Evolutionary conservation across 116 monocot species (phyloP).

Genomic region (Trichopus zeylanicus): DNA sequence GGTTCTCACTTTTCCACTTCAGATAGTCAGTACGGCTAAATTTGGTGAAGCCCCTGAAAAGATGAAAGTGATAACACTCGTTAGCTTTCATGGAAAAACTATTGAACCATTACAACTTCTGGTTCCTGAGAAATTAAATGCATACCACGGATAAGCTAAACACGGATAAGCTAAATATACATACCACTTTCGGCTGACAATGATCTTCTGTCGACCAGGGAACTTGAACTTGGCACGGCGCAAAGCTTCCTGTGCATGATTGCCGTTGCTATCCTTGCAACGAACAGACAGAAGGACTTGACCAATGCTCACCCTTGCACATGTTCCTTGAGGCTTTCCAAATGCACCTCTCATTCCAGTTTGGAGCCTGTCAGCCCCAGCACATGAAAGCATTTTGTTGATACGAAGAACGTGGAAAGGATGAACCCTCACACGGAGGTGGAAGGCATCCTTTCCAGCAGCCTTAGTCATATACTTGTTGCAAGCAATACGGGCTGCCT

Average conservation of each 20-base stretch:
- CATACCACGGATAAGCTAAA: neutral
- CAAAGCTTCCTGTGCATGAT: slow-evolving; percentile 34
- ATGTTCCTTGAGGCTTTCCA: slow-evolving; percentile 48
- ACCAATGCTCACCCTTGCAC: slow-evolving; percentile 39
- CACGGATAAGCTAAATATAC: neutral
- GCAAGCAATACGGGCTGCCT: slow-evolving; percentile 69
- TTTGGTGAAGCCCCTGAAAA: slow-evolving; percentile 42
- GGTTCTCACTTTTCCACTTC: slow-evolving; percentile 37
- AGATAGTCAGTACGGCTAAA: slow-evolving; percentile 43
- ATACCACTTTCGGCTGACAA: slow-evolving; percentile 42
- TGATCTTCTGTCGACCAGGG: slow-evolving; percentile 47
- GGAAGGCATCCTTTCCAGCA: slow-evolving; percentile 67
- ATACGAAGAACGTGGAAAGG: slow-evolving; percentile 64
- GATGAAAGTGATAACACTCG: neutral
- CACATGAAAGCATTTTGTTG: slow-evolving; percentile 79
- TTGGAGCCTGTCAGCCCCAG: slow-evolving; percentile 66
- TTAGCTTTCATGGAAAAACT: neutral
- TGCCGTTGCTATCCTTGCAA: slow-evolving; percentile 34
- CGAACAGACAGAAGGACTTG: slow-evolving; percentile 50
- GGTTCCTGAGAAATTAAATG: too few relatives aligned
- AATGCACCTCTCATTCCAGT: slow-evolving; percentile 71
- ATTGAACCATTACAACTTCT: too few relatives aligned
- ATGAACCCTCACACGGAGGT: slow-evolving; percentile 50
- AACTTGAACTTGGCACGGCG: slow-evolving; percentile 56
- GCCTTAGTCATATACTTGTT: slow-evolving; percentile 71